Evolutionary conservation across 2,329 filamentous ascomycete genomes (phyloP), one percentile per base, ranked within the genome.

Genomic region (Leptographium flavum): DNA sequence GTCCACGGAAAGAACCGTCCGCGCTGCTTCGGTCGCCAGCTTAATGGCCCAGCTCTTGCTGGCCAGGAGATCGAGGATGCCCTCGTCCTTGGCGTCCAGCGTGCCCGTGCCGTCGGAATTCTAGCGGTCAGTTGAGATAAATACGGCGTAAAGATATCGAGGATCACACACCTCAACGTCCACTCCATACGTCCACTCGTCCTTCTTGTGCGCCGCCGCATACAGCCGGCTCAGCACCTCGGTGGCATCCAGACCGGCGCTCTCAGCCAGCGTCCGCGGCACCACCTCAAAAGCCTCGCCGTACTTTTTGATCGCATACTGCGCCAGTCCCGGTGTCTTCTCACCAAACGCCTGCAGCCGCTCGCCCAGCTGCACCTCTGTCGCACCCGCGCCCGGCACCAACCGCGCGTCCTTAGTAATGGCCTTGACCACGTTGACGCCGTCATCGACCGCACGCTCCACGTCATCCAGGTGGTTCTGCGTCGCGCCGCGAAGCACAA

Each of bases 381-480:
- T 87, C 40, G 92, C 90, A 57, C 92, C 93, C 27, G 92, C 92
- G 53, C 92, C 92, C 32, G 92, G 87, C 1, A 98, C 88, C 47
- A 98, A 73, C 52, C 88, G 77, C 7, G 90, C 71, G 60, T 98
- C 93, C 61, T 85, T 85, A 50, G 92, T 96, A 62, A 98, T 93
- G 53, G 92, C 92, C 71, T 98, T 98, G 63, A 98, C 84, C 43
- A 94, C 93, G 59, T 96, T 98, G 62, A 98, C 92, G 53, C 92
- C 92, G 55, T 98, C 92, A 57, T 98, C 92, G 46, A 98, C 88
- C 42, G 92, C 92, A 52, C 92, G 82, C 73, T 98, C 92, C 31
- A 98, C 76, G 56, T 98, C 92, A 58, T 98, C 92, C 22, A 98
- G 79, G 63, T 96, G 87, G 70, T 98, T 98, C 66, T 96, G 90